A percentile compares a stretch with the other conserved stretches of the same genome.
Evolutionary conservation across 2,329 filamentous ascomycete genomes (phyloP).

Genomic region (Magnaporthiopsis incrustans): DNA sequence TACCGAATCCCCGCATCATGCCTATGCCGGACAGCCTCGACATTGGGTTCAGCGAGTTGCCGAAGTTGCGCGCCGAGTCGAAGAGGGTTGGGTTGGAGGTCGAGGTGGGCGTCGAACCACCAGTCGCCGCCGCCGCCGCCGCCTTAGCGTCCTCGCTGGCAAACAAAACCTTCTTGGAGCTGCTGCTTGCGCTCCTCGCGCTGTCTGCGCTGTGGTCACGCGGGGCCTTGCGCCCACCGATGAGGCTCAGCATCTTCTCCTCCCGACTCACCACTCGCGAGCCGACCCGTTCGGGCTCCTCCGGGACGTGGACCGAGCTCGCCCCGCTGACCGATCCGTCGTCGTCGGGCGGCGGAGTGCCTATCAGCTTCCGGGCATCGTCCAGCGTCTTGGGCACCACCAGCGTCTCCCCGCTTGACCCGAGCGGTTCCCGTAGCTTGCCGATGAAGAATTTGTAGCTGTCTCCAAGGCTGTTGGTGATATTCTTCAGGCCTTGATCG

Average conservation of each 20-base stretch:
- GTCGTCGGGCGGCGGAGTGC: conserved; percentile 57
- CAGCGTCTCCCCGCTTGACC: conserved; percentile 21
- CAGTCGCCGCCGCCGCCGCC: neutral
- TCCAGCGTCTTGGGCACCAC: conserved; percentile 82
- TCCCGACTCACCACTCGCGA: conserved; percentile 30
- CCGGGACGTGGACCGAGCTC: conserved; percentile 36
- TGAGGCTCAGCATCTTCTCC: conserved; percentile 61
- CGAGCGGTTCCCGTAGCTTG: conserved; percentile 63
- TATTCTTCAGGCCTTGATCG: conserved; percentile 86
- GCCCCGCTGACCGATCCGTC: conserved; percentile 51
- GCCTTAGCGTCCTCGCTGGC: conserved; percentile 25
- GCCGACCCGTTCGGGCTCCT: conserved; percentile 21
- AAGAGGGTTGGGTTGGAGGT: conserved; percentile 53
- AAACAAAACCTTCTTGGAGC: conserved; percentile 46
- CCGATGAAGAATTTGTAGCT: conserved; percentile 93
- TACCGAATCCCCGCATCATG: conserved; percentile 68
- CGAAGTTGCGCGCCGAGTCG: conserved; percentile 74
- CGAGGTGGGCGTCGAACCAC: conserved; percentile 19
- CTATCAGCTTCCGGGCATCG: conserved; percentile 83
- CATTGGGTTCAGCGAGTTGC: conserved; percentile 75
- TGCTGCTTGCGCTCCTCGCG: conserved; percentile 52
- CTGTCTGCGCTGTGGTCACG: conserved; percentile 77
- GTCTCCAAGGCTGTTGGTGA: conserved; percentile 81
- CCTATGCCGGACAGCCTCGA: conserved; percentile 68
- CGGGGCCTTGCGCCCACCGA: conserved; percentile 47